phyloP scores from a whole-genome alignment of 257 asterid species.

The Plectranthus barbatus region DNA sequence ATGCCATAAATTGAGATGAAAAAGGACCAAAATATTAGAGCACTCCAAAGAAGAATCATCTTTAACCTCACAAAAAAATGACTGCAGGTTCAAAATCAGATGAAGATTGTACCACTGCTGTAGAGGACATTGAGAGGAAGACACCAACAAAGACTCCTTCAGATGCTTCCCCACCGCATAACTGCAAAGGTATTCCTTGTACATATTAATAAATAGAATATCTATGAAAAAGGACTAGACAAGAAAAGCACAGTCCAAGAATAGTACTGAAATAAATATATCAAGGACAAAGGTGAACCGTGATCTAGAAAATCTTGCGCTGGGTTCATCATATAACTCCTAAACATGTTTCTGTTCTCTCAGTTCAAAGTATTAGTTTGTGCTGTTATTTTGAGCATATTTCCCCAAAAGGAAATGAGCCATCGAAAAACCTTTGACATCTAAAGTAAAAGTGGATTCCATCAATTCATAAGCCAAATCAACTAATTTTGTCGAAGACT shows the following conservation, averaged over 20 bases:
- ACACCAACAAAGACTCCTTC: constrained; percentile 93
- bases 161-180: constrained; percentile 78
- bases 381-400: background rate
- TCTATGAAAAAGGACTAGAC: constrained; percentile 9
- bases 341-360: background rate
- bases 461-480: background rate
- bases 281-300: background rate
- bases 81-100: constrained; percentile 16
- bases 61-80: background rate
- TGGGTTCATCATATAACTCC: background rate
- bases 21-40: background rate
- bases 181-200: constrained; percentile 34
- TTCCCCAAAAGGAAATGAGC: background rate
- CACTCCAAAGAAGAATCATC: background rate
- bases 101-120: constrained; percentile 61
- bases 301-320: background rate
- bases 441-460: background rate
- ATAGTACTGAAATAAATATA: background rate
- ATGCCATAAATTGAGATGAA: constrained; percentile 1
- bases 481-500: background rate
- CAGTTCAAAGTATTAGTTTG: background rate
- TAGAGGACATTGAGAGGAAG: constrained; percentile 83
- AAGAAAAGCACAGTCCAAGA: background rate
- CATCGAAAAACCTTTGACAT: background rate
- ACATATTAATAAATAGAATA: constrained; percentile 11